Percentiles rank a stretch among this genome's conserved stretches.
These are phyloP conservation scores for Podaxis rugospora DNA, from an alignment of 768 basidiomycete genomes.

Conservation along the genomic window DNA sequence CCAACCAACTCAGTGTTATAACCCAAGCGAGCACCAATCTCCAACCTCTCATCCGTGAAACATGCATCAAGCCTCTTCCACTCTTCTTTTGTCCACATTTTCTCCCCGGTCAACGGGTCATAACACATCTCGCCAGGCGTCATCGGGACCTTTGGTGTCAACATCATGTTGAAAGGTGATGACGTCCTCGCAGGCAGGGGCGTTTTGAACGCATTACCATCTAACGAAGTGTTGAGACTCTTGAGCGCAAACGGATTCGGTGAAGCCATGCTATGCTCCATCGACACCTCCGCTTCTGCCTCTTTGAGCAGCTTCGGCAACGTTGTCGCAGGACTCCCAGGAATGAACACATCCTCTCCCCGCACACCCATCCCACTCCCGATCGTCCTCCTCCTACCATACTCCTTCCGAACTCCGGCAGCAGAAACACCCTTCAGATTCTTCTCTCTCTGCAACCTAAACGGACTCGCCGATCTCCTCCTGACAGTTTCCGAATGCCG, in stretches of 20 bases:
- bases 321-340: slow-evolving; percentile 49
- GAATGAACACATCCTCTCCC: slow-evolving; percentile 49
- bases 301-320: slow-evolving; percentile 53
- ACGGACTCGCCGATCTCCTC: slow-evolving; percentile 27
- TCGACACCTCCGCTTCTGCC: slow-evolving; percentile 48
- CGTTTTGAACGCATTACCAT: slow-evolving; percentile 24
- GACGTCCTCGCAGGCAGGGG: slow-evolving; percentile 16
- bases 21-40: slow-evolving; percentile 29
- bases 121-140: slow-evolving; percentile 11
- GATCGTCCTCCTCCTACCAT: slow-evolving; percentile 24
- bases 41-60: slow-evolving; percentile 67
- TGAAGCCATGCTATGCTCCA: slow-evolving; percentile 7
- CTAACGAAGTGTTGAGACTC: neutral
- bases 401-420: slow-evolving; percentile 29
- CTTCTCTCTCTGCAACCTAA: slow-evolving; percentile 7
- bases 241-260: slow-evolving; percentile 13
- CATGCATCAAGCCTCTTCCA: slow-evolving; percentile 81
- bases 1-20: slow-evolving; percentile 1
- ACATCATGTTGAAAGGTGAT: neutral
- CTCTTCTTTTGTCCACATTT: slow-evolving; percentile 66
- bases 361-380: slow-evolving; percentile 35
- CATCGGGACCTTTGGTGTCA: slow-evolving; percentile 5
- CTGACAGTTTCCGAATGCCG: slow-evolving; percentile 23
- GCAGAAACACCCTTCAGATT: slow-evolving; percentile 27
- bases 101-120: slow-evolving; percentile 13